These are phyloP conservation scores for Rhizophagus prolifer DNA, from an alignment of 192 early-diverging fungal genomes.

Conservation along the genomic window DNA sequence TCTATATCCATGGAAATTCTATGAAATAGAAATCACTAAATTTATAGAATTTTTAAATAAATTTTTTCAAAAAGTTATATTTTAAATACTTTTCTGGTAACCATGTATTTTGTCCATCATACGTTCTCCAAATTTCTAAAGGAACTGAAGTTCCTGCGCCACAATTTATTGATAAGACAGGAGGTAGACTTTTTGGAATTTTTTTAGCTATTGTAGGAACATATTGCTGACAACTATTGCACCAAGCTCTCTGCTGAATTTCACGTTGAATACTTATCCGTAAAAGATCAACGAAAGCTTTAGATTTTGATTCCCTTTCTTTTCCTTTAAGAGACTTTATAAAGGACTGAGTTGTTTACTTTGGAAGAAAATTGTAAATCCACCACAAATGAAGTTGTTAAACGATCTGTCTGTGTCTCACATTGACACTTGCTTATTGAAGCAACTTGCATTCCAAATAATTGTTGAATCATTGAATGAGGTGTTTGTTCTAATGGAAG, in stretches of 20 bases:
- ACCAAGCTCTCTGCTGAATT: conserved; percentile 82
- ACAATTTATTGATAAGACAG: conserved; percentile 79
- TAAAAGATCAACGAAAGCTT: conserved; percentile 52
- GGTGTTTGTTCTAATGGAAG: conserved; percentile 30
- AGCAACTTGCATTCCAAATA: conserved; percentile 67
- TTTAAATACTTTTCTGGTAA: conserved; percentile 47
- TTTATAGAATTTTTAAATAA: too few relatives aligned
- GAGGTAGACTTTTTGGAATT: conserved; percentile 63
- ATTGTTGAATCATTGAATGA: conserved; percentile 59
- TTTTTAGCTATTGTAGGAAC: conserved; percentile 76
- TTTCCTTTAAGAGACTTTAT: conserved; percentile 34
- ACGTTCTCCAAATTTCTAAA: conserved; percentile 48
- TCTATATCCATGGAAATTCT: conserved; percentile 56
- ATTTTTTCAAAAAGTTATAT: neutral
- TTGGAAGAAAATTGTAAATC: conserved; percentile 80
- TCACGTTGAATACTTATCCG: conserved; percentile 64
- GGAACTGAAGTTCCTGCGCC: conserved; percentile 58
- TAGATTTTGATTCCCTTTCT: conserved; percentile 30
- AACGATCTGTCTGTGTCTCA: conserved; percentile 53
- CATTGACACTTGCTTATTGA: conserved; percentile 67
- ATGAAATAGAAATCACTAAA: neutral
- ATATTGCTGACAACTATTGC: conserved; percentile 78
- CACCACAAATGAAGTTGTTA: conserved; percentile 76
- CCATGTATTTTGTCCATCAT: conserved; percentile 43
- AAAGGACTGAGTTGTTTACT: conserved; percentile 35